Evolutionary conservation across 2,329 filamentous ascomycete species (phyloP).

Genomic region (Dryadomyces sulphureus): DNA sequence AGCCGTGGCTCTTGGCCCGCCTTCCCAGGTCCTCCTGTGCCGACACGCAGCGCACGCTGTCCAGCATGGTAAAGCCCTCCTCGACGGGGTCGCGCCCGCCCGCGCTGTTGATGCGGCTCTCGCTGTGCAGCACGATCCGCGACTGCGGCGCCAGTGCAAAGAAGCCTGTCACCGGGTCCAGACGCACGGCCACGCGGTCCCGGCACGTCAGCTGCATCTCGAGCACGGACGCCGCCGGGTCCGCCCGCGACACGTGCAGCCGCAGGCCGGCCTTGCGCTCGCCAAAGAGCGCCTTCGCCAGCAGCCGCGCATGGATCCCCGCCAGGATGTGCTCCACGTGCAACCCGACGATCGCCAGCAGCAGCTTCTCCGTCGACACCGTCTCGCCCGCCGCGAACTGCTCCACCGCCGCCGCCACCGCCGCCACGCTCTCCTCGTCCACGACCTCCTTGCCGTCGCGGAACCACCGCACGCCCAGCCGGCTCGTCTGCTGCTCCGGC

Average conservation of each 20-base stretch:
- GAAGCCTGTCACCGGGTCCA: constrained; percentile 68
- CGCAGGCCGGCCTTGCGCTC: constrained; percentile 42
- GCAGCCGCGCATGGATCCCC: constrained; percentile 48
- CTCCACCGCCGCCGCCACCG: constrained; percentile 33
- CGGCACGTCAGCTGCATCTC: constrained; percentile 54
- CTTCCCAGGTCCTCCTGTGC: constrained; percentile 46
- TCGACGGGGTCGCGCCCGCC: constrained; percentile 35
- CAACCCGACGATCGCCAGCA: constrained; percentile 59
- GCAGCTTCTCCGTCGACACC: constrained; percentile 59
- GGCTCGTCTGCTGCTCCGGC: constrained; percentile 30
- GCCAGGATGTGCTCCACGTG: constrained; percentile 61
- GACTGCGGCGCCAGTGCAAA: constrained; percentile 56
- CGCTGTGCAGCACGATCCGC: constrained; percentile 37
- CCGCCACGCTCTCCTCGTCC: constrained; percentile 39
- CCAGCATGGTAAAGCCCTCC: constrained; percentile 42
- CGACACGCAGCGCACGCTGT: constrained; percentile 45
- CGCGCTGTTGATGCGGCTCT: constrained; percentile 45
- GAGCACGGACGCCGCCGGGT: constrained; percentile 54
- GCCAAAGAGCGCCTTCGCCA: constrained; percentile 44
- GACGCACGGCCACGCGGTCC: constrained; percentile 42
- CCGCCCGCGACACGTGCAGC: constrained; percentile 40
- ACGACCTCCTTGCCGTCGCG: constrained; percentile 63
- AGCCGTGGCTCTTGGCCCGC: constrained; percentile 48
- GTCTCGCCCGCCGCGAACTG: constrained; percentile 13
- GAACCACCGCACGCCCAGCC: constrained; percentile 63